A percentile compares a stretch with the other conserved stretches of the same genome.
Evolutionary conservation across 2,329 filamentous ascomycete species (phyloP).

Genomic region (Boeremia lycopersici): DNA sequence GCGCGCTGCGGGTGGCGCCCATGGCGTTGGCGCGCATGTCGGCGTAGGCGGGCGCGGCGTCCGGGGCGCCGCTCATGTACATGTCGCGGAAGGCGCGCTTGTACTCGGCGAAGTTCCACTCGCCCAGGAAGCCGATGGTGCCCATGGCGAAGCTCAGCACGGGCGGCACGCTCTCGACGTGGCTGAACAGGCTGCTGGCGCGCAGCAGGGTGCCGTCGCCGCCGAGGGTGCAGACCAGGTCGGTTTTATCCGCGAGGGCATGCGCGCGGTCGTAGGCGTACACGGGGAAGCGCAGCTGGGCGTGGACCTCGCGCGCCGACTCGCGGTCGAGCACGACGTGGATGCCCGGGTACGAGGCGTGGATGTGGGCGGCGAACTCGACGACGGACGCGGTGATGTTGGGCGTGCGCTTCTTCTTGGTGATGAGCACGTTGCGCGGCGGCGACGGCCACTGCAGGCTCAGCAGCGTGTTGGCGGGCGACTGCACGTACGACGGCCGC

Average conservation of each 20-base stretch:
- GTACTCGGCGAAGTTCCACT: conserved; percentile 95
- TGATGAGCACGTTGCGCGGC: conserved; percentile 70
- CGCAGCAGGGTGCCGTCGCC: conserved; percentile 91
- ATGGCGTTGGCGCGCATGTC: conserved; percentile 79
- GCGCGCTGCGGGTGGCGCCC: conserved; percentile 74
- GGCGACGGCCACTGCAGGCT: conserved; percentile 71
- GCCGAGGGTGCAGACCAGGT: conserved; percentile 87
- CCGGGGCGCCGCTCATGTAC: conserved; percentile 76
- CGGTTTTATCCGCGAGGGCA: conserved; percentile 74
- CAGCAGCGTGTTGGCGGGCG: conserved; percentile 64
- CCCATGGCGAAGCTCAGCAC: conserved; percentile 97
- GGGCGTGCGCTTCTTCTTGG: conserved; percentile 68
- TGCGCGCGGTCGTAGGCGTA: conserved; percentile 52
- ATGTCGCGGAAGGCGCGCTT: conserved; percentile 91
- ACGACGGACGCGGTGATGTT: conserved; percentile 62
- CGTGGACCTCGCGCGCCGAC: conserved; percentile 74
- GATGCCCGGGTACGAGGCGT: conserved; percentile 77
- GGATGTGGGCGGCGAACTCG: conserved; percentile 71
- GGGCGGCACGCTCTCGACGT: conserved; percentile 80
- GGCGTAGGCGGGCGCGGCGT: conserved; percentile 71
- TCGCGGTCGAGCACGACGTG: conserved; percentile 83
- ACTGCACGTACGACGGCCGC: conserved; percentile 55
- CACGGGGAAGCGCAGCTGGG: conserved; percentile 70
- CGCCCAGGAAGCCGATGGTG: conserved; percentile 89
- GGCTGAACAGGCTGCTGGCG: conserved; percentile 84